Conservation (phyloP, 2,329 filamentous ascomycete genomes). For the Pseudogymnoascus sp. region DNA sequence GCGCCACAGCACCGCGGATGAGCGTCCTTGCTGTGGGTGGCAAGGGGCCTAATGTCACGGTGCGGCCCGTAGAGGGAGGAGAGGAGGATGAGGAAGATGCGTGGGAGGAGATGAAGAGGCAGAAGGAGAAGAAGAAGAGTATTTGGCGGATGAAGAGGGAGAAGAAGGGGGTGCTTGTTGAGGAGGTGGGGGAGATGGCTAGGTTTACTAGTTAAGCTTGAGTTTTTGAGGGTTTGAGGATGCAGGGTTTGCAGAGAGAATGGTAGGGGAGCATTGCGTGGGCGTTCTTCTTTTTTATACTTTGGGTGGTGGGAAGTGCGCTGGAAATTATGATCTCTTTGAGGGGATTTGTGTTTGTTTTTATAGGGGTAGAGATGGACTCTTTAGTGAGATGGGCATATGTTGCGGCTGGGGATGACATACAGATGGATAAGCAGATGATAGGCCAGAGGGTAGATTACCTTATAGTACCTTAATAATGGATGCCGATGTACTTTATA, state of each 20-base stretch:
- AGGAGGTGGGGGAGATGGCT: not conserved
- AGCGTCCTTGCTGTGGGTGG: slow-evolving; percentile 29
- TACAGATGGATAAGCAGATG: not conserved
- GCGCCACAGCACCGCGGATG: slow-evolving; percentile 36
- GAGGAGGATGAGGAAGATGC: slow-evolving; percentile 56
- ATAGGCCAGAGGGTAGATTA: not conserved
- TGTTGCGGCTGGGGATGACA: not conserved
- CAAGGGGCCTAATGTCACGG: slow-evolving; percentile 17
- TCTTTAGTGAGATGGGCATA: not conserved
- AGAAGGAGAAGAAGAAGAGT: slow-evolving; percentile 59
- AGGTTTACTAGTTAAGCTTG: not conserved
- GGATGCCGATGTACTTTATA: not conserved
- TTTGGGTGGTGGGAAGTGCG: not conserved
- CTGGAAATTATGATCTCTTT: not conserved
- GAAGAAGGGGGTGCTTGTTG: slow-evolving; percentile 10
- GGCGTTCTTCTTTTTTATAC: not conserved
- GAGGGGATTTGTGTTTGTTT: not conserved
- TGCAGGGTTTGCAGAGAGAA: too few relatives aligned
- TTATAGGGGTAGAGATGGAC: not conserved
- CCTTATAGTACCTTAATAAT: not conserved
- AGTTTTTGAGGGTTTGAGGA: not conserved
- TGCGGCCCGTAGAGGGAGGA: not conserved
- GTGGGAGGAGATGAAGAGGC: slow-evolving; percentile 62
- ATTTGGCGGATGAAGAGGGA: slow-evolving; percentile 54
- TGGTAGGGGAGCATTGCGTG: not conserved